Evolutionary conservation across 306 rosid genomes (phyloP), one percentile per base, ranked within the genome.

Genomic region (Senna tora): DNA sequence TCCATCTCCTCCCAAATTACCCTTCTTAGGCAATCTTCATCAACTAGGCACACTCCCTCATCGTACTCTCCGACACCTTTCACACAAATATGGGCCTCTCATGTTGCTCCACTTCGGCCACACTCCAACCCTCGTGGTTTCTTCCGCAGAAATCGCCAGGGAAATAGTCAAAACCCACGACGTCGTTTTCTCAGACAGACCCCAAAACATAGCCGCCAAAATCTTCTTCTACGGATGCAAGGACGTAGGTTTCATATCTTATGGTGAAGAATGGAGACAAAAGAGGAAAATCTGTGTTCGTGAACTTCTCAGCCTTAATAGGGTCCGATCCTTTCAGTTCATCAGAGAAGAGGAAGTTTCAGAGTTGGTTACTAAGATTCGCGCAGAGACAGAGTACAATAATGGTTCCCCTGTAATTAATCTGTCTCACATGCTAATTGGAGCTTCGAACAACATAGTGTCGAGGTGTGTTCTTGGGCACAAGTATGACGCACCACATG

Each of bases 1-100:
- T 2, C 86, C 83, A 4, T 86, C 79, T 3, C 90, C 85, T 14
- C 74, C 85, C 12, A 73, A 58, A 25, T 65, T 85, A 6, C 85
- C 86, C 0, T 9, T 78, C 0, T 81, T 81, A 6, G 88, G 87
- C 14, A 82, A 87, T 65, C 83, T 80, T 7, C 84, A 84, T 45
- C 83, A 80, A 30, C 22, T 85, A 9, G 80, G 92, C 17, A 52
- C 75, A 11, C 53, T 64, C 3, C 81, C 84, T 15, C 83, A 82
- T 34, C 85, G 49, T 1, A 72, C 84, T 16, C 63, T 82, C 30
- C 67, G 34, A 0, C 55, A 28, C 0, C 81, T 82, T 2, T 73
- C 87, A 1, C 32, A 39, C 0, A 82, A 75, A 5, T 64, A 80
- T 28, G 89, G 87, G 22, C 80, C 81, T 45, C 54, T 80, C 2